Base-by-base conservation (phyloP, 805 yeast species). In the Sugiyamaella boreocaroliniensis region DNA sequence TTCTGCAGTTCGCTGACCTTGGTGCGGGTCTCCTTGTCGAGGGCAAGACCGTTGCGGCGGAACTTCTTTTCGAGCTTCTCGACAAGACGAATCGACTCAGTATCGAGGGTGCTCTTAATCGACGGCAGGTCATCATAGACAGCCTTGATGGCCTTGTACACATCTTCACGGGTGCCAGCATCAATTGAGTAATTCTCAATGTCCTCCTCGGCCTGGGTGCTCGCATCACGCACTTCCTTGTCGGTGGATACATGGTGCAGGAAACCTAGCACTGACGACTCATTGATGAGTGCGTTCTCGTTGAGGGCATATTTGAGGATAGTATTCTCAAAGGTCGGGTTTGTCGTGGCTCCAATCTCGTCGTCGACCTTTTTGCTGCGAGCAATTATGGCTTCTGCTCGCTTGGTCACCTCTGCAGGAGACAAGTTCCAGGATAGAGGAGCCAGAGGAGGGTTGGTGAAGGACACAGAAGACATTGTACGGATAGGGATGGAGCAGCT, bases 241-340 rank as follows among this genome's bases (percentile, higher is more conserved):
- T 77, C 74, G 18, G 80, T 61, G 2, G 90, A 83, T 10, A 88
- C 90, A 59, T 84, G 83, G 66, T 82, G 88, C 62, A 81, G 83
- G 64, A 88, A 87, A 16, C 83, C 72, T 59, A 86, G 67, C 58
- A 76, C 83, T 59, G 76, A 77, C 26, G 71, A 71, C 6, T 74
- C 49, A 4, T 75, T 75, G 9, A 72, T 67, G 43, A 75, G 71
- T 22, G 68, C 68, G 62, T 85, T 82, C 56, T 80, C 81, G 50
- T 74, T 67, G 40, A 72, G 66, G 20, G 82, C 78, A 53, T 70
- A 73, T 14, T 85, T 82, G 49, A 70, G 66, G 52, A 86, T 74
- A 11, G 81, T 78, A 50, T 71, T 74, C 1, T 80, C 85, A 53
- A 85, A 68, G 1, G 83, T 71, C 4, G 89, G 83, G 14, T 66